phyloP scores from a whole-genome alignment of 441 rosid species.

The Croton setiger region DNA sequence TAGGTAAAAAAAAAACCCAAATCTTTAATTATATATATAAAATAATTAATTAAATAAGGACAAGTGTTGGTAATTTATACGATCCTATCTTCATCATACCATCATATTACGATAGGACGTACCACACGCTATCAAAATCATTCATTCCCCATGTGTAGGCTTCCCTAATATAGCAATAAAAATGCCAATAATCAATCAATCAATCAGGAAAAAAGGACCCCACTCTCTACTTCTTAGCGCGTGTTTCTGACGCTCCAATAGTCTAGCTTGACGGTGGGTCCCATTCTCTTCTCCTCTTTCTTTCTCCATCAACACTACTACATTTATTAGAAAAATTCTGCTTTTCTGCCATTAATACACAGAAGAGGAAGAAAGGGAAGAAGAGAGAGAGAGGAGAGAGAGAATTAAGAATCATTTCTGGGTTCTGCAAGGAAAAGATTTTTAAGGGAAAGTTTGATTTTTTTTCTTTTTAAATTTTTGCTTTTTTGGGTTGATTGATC shows the following conservation, averaged over 20 bases:
- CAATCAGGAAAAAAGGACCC: neutral
- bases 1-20: neutral
- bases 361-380: neutral
- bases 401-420: neutral
- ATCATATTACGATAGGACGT: neutral
- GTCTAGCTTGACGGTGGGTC: conserved; percentile 2
- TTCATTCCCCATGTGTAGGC: conserved; percentile 13
- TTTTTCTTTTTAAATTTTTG: no score
- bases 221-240: neutral
- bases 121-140: conserved; percentile 13
- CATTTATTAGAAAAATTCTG: no score
- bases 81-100: neutral
- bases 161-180: conserved; percentile 9
- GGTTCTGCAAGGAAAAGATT: neutral
- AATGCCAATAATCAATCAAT: neutral
- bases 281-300: neutral
- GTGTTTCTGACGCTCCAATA: conserved; percentile 1
- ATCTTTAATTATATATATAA: neutral
- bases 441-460: neutral
- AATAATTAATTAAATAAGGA: neutral
- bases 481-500: conserved; percentile 6
- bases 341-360: no score
- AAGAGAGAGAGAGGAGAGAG: neutral
- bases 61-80: neutral
- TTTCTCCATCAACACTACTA: neutral